Evolutionary conservation across 495 filamentous ascomycete genomes (phyloP), one percentile per base, ranked within the genome.

Genomic region (Pyronema domesticum): DNA sequence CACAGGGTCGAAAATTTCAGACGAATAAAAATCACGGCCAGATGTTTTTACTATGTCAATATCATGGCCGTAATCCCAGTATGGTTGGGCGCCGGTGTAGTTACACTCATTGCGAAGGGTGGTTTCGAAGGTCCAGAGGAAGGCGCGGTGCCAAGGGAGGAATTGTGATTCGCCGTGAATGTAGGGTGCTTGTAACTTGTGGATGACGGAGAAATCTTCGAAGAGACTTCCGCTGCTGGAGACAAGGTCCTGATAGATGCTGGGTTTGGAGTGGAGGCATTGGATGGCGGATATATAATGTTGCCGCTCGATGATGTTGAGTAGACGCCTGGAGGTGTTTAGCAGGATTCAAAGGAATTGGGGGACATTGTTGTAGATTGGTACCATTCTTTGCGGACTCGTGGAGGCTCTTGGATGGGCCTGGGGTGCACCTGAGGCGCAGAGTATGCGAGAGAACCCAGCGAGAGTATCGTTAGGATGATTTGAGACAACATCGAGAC

Each of bases 221-320:
- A 76, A 83, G 10, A 79, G 70, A 68, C 60, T 63, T 68, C 14
- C 69, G 68, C 50, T 74, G 68, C 62, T 71, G 50, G 50, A 34
- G 11, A 53, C 37, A n/a, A 53, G 14, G 37, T 53, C 50, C n/a
- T 56, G 60, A 11, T 67, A 64, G 14, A 63, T 72, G 0, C 77
- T 58, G 0, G 80, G 75, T 58, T 74, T 65, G 7, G 54, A 58
- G 55, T 78, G 72, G 0, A 88, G 62, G 58, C 83, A 86, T 46
- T 76, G 69, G 11, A 85, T 75, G 1, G 82, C 79, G n/a, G 74
- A 66, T 55, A 80, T 80, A 55, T 84, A 86, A 8, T 68, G 34
- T 18, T 40, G 10, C 18, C 37, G 10, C 50, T 53, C 10, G 8
- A 34, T 3, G 14, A 40, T 53, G 6, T 35, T 53, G 6, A 53